These are phyloP conservation scores for Botrytis tulipae DNA, from an alignment of 2,329 filamentous ascomycete genomes.

Conservation along the genomic window DNA sequence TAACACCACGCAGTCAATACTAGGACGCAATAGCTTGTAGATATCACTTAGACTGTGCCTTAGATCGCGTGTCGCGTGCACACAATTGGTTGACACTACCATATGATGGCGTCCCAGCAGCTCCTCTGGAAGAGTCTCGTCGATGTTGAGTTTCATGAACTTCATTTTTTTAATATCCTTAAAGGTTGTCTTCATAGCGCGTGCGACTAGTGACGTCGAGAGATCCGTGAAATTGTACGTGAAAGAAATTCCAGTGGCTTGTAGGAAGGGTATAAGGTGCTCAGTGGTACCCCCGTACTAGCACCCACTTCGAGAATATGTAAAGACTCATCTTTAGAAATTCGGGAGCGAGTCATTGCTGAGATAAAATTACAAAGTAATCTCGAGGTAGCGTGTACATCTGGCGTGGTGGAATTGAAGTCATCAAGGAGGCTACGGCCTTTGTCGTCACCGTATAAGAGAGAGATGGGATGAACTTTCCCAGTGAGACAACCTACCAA, in stretches of 20 bases:
- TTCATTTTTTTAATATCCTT: background rate
- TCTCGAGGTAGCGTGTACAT: background rate
- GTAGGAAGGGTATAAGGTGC: background rate
- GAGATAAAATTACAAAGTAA: background rate
- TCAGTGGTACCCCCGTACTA: conserved; percentile 30
- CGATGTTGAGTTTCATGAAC: background rate
- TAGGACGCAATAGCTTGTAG: conserved; percentile 22
- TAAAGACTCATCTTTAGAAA: background rate
- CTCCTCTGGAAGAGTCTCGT: conserved; percentile 7
- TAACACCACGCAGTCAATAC: conserved; percentile 27
- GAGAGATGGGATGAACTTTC: conserved; percentile 25
- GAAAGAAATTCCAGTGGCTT: background rate
- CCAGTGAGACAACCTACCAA: conserved; percentile 29
- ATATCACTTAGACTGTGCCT: conserved; percentile 22
- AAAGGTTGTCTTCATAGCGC: conserved; percentile 25
- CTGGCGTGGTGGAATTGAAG: conserved; percentile 22
- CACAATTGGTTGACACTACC: conserved; percentile 29
- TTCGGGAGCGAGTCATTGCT: background rate
- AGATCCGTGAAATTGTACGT: conserved; percentile 28
- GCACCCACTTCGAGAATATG: conserved; percentile 47
- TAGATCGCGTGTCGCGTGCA: conserved; percentile 32
- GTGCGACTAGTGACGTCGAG: conserved; percentile 35
- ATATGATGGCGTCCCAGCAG: conserved; percentile 25
- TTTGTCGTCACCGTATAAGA: conserved; percentile 30
- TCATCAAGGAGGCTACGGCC: conserved; percentile 27